phyloP scores from a whole-genome alignment of 768 basidiomycete genomes.

The Hortiboletus flavorubellus region DNA sequence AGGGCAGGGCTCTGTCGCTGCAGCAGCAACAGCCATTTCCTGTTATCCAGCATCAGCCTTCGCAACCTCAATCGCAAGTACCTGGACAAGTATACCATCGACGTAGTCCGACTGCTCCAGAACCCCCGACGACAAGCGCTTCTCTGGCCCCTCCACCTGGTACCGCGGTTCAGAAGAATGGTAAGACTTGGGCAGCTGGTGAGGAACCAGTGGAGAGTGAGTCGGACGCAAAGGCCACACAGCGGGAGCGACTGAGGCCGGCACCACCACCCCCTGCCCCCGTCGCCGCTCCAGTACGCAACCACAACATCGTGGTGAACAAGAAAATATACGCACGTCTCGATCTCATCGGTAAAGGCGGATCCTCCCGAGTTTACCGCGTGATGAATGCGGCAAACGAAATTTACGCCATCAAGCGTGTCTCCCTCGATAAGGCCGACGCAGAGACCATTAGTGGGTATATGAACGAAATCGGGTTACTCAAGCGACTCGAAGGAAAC shows the following conservation, averaged over 20 bases:
- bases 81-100: slow-evolving; percentile 46
- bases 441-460: slow-evolving; percentile 87
- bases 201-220: slow-evolving; percentile 41
- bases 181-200: slow-evolving; percentile 46
- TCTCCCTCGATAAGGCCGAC: slow-evolving; percentile 86
- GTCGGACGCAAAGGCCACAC: slow-evolving; percentile 27
- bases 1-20: slow-evolving; percentile 18
- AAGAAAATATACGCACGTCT: slow-evolving; percentile 80
- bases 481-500: slow-evolving; percentile 94
- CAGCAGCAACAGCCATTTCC: slow-evolving; percentile 30
- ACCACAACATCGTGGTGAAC: slow-evolving; percentile 49
- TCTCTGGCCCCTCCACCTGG: slow-evolving; percentile 17
- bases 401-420: slow-evolving; percentile 89
- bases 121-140: slow-evolving; percentile 46
- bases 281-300: slow-evolving; percentile 33
- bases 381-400: slow-evolving; percentile 76
- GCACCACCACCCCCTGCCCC: slow-evolving; percentile 35
- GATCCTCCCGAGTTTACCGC: slow-evolving; percentile 93
- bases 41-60: slow-evolving; percentile 22
- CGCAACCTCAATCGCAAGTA: slow-evolving; percentile 18
- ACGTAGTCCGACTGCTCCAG: slow-evolving; percentile 69
- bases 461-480: slow-evolving; percentile 92
- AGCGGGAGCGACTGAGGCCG: slow-evolving; percentile 31
- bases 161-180: slow-evolving; percentile 22
- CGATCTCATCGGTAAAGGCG: slow-evolving; percentile 89